These are phyloP conservation scores for Hypoxylon sp. DNA, from an alignment of 2,329 filamentous ascomycete genomes.

Conservation along the genomic window DNA sequence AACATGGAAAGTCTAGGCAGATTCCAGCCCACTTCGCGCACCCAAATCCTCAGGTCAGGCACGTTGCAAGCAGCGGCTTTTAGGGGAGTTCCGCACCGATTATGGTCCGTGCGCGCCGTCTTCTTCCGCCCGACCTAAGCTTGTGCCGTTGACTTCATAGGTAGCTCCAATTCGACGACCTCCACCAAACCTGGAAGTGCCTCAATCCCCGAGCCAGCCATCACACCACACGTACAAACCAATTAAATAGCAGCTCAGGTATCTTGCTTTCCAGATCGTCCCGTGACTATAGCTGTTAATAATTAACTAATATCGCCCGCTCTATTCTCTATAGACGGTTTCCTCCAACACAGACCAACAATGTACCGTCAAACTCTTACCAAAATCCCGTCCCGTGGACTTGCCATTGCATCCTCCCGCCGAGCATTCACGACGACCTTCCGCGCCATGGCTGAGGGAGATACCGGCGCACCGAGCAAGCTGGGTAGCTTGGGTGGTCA, in stretches of 20 bases:
- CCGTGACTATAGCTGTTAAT: conserved; percentile 19
- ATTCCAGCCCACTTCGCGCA: conserved; percentile 5
- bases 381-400: conserved; percentile 68
- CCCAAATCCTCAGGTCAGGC: conserved; percentile 9
- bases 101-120: conserved; percentile 32
- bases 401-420: conserved; percentile 63
- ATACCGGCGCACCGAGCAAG: conserved; percentile 73
- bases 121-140: conserved; percentile 28
- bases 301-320: background rate
- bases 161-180: conserved; percentile 27
- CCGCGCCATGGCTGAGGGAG: conserved; percentile 76
- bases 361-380: conserved; percentile 78
- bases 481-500: conserved; percentile 65
- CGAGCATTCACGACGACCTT: conserved; percentile 74
- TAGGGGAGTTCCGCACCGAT: conserved; percentile 41
- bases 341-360: conserved; percentile 45
- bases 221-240: conserved; percentile 32
- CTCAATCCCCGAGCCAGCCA: conserved; percentile 29
- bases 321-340: conserved; percentile 7
- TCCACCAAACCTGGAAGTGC: conserved; percentile 34
- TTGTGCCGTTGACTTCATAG: conserved; percentile 28
- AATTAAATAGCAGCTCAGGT: conserved; percentile 31
- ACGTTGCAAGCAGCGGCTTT: conserved; percentile 17
- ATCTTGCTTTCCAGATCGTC: conserved; percentile 16
- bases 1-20: conserved; percentile 18